Base-by-base conservation (phyloP, 805 yeast genomes). In the Candida maesae region DNA sequence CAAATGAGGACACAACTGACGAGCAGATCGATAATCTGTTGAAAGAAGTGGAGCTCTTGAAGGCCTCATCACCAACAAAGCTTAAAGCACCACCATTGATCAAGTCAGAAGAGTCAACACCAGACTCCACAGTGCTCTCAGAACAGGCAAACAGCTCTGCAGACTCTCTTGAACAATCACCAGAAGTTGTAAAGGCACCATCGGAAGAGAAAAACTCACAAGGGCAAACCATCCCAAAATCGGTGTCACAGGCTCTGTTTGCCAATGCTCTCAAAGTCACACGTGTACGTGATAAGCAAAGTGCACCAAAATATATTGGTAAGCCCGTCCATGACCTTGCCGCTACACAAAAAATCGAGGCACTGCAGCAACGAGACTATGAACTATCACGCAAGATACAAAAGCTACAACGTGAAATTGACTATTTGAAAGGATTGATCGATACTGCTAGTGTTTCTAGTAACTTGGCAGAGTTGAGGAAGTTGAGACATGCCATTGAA, bases 381-480 rank as follows among this genome's bases (percentile, higher is more conserved):
- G 58, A 63, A 23, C 48, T 68, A 15, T 49, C 58, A 1, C 41
- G 42, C 18, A 68, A 68, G 45, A 65, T 68, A 39, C 45, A 48
- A 6, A 69, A 68, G 42, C 41, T 69, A 14, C 56, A 60, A 16
- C 63, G 57, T 33, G 74, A 69, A 42, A 68, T 69, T 16, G 53
- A 51, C 15, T 68, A 68, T 45, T 44, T 69, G 29, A 50, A 52
- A 17, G 54, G 55, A 11, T 49, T 69, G 45, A 58, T 61, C n/a
- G 59, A 58, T 9, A 57, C 63, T 32, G 66, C 67, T 2, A 55
- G 64, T 6, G 50, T 69, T 13, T 52, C 66, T 2, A 58, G 66
- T n/a, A 68, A 65, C 31, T 31, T 58, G 17, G 35, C 39, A 1
- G 74, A 69, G 39, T 42, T 60, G n/a, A 57, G 64, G 33, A 67